Conservation (phyloP, 2,329 filamentous ascomycete species). For the Sarocladium brachiariae region DNA sequence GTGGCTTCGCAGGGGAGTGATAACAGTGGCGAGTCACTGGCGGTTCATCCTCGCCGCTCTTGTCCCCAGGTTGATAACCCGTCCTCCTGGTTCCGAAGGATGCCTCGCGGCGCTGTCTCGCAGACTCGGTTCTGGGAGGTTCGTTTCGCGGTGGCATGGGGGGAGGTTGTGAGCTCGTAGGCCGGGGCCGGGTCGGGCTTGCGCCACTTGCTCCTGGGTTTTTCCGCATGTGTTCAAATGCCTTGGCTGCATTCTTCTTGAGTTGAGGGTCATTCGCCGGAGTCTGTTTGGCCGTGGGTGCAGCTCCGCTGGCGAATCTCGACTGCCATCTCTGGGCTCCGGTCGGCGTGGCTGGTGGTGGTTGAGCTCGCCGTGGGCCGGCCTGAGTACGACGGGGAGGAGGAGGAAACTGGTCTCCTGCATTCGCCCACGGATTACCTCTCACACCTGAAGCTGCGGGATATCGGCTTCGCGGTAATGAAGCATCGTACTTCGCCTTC, state of each 20-base stretch:
- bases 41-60: slow-evolving; percentile 44
- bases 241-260: slow-evolving; percentile 33
- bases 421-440: slow-evolving; percentile 51
- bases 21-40: slow-evolving; percentile 42
- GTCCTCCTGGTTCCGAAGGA: slow-evolving; percentile 45
- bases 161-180: slow-evolving; percentile 19
- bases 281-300: slow-evolving; percentile 35
- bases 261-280: slow-evolving; percentile 25
- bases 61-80: slow-evolving; percentile 44
- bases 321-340: slow-evolving; percentile 39
- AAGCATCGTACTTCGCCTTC: slow-evolving; percentile 47
- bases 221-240: slow-evolving; percentile 38
- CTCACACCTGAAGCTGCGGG: slow-evolving; percentile 46
- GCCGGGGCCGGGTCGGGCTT: slow-evolving; percentile 18
- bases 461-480: slow-evolving; percentile 33
- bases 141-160: slow-evolving; percentile 42
- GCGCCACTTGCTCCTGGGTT: slow-evolving; percentile 20
- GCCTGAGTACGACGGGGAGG: slow-evolving; percentile 36
- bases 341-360: slow-evolving; percentile 19
- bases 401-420: slow-evolving; percentile 40
- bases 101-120: slow-evolving; percentile 46
- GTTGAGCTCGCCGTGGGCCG: slow-evolving; percentile 12
- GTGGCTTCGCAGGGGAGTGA: slow-evolving; percentile 31
- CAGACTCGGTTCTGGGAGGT: slow-evolving; percentile 41
- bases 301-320: slow-evolving; percentile 33